Base-by-base conservation (phyloP, 129 eudicot genomes). In the Chrysanthemum lavandulifolium region DNA sequence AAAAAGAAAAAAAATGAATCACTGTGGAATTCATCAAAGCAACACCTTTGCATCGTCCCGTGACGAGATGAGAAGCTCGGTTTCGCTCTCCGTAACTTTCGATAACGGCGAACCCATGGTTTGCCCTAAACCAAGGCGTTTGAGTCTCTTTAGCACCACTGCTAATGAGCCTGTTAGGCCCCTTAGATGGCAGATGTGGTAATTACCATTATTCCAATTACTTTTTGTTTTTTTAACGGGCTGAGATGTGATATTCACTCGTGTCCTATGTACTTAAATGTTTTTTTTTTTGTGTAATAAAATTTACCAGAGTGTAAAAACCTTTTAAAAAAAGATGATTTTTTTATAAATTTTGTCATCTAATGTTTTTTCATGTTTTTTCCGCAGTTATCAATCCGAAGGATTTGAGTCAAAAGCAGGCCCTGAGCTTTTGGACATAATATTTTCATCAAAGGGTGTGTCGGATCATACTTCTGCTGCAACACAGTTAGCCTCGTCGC, bases 361-460 rank as follows among this genome's bases (percentile, higher is more conserved):
- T 56, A 10, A 5, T 10, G 1, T 56, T 68, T 15, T 15, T 16
- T 52, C 4, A 3, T 18, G 0, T 7, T 50, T 7, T 45, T 13
- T 61, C 7, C 18, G 43, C 86, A 93, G 98, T 73, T 84, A 86
- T 81, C 96, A 83, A 47, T 78, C 83, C 9, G 99, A 91, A 81
- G 78, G 77, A 10, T 83, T 71, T 66, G 99, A 91, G 69, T 75
- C 99, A 4, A 84, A 81, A 75, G 91, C 96, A 12, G 97, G 97
- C 62, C 74, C 84, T 80, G 99, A 91, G 79, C 91, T 91, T 7
- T 72, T 95, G 82, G 99, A 95, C 73, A 86, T 91, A 86, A 95
- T 95, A 73, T 83, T 90, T 48, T 50, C 96, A 6, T n/a, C 11
- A 19, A 79, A 87, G 89, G 87, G 86, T 80, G 89, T 84, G 86